Conservation (phyloP, 164 flowering plant species). For the Piper betle region DNA sequence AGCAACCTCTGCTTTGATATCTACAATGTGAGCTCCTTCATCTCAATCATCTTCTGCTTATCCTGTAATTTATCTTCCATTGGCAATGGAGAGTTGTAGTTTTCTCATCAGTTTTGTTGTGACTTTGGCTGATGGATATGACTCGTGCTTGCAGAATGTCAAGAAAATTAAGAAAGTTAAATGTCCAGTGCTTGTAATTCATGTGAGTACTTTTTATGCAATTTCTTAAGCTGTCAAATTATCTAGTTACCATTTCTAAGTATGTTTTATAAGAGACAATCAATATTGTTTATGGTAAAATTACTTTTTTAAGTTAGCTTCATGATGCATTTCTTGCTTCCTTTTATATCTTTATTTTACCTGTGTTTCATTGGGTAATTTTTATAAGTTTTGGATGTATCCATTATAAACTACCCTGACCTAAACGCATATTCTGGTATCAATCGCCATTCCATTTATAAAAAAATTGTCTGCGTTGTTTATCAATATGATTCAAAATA, state of each 20-base stretch:
- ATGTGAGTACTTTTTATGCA: conserved; percentile 4
- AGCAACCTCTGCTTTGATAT: conserved; percentile 69
- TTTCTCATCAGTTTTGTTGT: not conserved
- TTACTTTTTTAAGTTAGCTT: too few species aligned
- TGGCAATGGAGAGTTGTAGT: too few species aligned
- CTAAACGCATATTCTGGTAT: too few species aligned
- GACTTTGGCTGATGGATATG: too few species aligned
- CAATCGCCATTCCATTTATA: not conserved
- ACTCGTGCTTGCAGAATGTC: conserved; percentile 56
- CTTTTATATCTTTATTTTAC: too few species aligned
- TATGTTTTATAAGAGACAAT: too few species aligned
- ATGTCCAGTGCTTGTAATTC: conserved; percentile 20
- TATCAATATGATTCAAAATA: not conserved
- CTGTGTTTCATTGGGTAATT: conserved; percentile 62
- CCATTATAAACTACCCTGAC: not conserved
- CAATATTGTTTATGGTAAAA: too few species aligned
- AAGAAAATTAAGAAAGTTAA: conserved; percentile 56
- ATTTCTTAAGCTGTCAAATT: not conserved
- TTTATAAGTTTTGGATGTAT: not conserved
- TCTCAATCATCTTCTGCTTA: conserved; percentile 4
- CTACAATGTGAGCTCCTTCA: conserved; percentile 42
- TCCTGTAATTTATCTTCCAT: too few species aligned
- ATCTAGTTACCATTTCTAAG: too few species aligned
- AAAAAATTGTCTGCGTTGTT: not conserved
- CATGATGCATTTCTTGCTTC: too few species aligned